Base-by-base conservation (phyloP, 108 stramenopile species). In the Epithemia pelagica region DNA sequence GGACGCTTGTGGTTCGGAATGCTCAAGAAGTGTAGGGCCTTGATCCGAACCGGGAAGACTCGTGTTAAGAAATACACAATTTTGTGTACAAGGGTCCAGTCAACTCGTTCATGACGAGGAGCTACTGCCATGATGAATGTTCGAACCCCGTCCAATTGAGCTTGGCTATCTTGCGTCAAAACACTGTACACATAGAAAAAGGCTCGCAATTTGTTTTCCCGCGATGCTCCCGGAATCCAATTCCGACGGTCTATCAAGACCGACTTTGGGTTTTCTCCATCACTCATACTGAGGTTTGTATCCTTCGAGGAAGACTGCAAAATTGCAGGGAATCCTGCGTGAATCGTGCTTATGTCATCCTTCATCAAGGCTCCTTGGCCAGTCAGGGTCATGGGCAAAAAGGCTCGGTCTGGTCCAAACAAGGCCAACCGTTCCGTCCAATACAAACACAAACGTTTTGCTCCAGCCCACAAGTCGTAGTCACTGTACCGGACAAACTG, bases 391-490 rank as follows among this genome's bases (percentile, higher is more conserved):
- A 46, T 10, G 37, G 56, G 56, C 56, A 58, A 58, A 27, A 7
- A 58, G 15, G 56, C 56, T 5, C 56, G 56, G 26, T 7, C 21
- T 7, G 25, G 27, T 31, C 71, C 71, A 29, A 72, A 72, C n/a
- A 67, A 65, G 31, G 58, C 59, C 20, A 60, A 33, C 52, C 66
- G 66, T 55, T 61, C 30, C 59, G 66, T 66, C 30, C 66, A 72
- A 32, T 72, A 30, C 46, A 61, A 21, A 2, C 31, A 32, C 32
- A 72, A 28, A 0, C 71, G 67, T 10, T 37, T 25, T 0, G 71
- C 71, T 3, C 65, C 71, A 10, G 33, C 27, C 10, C 8, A 28
- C 0, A 58, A 31, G 67, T 72, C 71, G 37, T 67, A 72, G n/a
- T 28, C 27, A 28, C 66, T 59, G 20, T 59, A 58, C 8, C 67